Percentiles rank a stretch among this genome's conserved stretches.
Evolutionary conservation across 441 rosid species (phyloP).

Genomic region (Croton setiger): DNA sequence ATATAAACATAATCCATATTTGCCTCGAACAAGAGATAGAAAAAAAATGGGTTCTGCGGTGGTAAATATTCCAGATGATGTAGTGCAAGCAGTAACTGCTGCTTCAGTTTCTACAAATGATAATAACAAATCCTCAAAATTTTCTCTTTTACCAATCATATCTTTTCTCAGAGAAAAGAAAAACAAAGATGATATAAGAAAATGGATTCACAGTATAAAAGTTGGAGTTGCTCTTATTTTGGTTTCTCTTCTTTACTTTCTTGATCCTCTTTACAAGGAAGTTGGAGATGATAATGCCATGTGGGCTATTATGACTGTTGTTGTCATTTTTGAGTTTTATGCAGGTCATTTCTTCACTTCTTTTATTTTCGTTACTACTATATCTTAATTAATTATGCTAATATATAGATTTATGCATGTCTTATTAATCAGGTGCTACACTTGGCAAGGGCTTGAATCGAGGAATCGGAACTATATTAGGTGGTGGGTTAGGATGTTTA

Average conservation of each 20-base stretch:
- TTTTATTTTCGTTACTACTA: not conserved
- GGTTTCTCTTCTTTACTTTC: slow-evolving; percentile 56
- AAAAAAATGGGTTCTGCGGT: slow-evolving; percentile 40
- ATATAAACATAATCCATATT: slow-evolving; percentile 12
- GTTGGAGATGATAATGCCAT: slow-evolving; percentile 61
- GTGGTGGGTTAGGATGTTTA: slow-evolving; percentile 68
- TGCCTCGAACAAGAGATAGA: slow-evolving; percentile 4
- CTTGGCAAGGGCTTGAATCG: slow-evolving; percentile 77
- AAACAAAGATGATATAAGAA: slow-evolving; percentile 29
- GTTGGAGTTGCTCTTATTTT: slow-evolving; percentile 60
- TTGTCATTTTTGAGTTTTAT: slow-evolving; percentile 57
- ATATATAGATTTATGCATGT: not conserved
- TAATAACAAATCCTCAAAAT: slow-evolving; percentile 13
- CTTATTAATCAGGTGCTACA: slow-evolving; percentile 53
- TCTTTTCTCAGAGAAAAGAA: slow-evolving; percentile 21
- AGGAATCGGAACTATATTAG: slow-evolving; percentile 69
- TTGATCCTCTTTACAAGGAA: slow-evolving; percentile 46
- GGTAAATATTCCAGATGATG: slow-evolving; percentile 37
- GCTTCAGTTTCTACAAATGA: slow-evolving; percentile 2
- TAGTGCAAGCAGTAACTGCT: not conserved
- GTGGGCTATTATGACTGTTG: slow-evolving; percentile 82
- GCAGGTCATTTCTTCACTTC: slow-evolving; percentile 40
- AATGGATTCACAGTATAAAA: slow-evolving; percentile 45
- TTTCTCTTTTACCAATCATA: slow-evolving; percentile 14
- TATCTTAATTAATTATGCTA: not conserved